Conservation (phyloP, 1,284 basidiomycete genomes). For the Sphaerobolus stellatus region DNA sequence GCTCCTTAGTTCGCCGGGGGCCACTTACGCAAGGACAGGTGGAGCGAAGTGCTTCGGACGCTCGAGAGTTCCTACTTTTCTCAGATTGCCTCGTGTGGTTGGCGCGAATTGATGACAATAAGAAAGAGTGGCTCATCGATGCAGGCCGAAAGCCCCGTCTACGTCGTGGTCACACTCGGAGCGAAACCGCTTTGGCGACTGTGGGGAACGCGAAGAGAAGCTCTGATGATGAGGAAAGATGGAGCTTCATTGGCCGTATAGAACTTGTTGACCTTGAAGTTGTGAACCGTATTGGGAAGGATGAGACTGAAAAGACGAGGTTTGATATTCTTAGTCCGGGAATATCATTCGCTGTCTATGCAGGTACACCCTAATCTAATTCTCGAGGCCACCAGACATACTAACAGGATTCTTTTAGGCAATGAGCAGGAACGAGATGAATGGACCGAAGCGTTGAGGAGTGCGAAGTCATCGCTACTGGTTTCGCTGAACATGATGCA, state of each 20-base stretch:
- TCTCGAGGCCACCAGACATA: neutral
- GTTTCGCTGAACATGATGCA: slow-evolving; percentile 64
- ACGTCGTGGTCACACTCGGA: slow-evolving; percentile 54
- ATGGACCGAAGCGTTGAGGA: slow-evolving; percentile 71
- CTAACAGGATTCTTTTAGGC: slow-evolving; percentile 32
- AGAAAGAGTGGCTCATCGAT: slow-evolving; percentile 28
- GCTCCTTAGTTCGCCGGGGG: slow-evolving; percentile 71
- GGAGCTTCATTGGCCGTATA: slow-evolving; percentile 67
- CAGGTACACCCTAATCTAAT: slow-evolving; percentile 46
- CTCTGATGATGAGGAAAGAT: slow-evolving; percentile 58
- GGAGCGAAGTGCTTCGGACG: slow-evolving; percentile 36
- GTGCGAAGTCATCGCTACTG: slow-evolving; percentile 70
- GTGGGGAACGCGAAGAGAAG: slow-evolving; percentile 37
- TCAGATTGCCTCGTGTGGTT: slow-evolving; percentile 81
- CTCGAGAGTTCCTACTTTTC: slow-evolving; percentile 77
- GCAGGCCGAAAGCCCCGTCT: slow-evolving; percentile 34
- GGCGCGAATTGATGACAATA: slow-evolving; percentile 45
- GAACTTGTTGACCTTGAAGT: slow-evolving; percentile 78
- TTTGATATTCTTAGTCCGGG: slow-evolving; percentile 77
- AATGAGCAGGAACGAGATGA: slow-evolving; percentile 59
- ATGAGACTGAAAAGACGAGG: slow-evolving; percentile 47
- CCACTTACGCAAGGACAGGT: slow-evolving; percentile 41
- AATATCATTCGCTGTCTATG: slow-evolving; percentile 74
- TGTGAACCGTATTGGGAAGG: slow-evolving; percentile 49
- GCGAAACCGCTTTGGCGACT: slow-evolving; percentile 53